Evolutionary conservation across 805 yeast genomes (phyloP).

Genomic region (Saccharomycopsis fermentans): DNA sequence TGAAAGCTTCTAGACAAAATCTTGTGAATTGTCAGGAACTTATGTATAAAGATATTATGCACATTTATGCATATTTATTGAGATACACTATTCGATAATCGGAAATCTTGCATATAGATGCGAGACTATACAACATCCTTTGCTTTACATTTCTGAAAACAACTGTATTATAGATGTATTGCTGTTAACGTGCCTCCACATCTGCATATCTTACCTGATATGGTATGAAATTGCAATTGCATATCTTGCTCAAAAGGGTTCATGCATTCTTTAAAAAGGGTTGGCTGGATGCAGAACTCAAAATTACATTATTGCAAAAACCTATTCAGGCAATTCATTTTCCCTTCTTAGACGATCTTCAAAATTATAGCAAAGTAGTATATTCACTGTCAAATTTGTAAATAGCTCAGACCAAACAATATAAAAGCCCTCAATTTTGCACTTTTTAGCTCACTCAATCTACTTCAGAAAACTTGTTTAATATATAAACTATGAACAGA

Average conservation of each 20-base stretch:
- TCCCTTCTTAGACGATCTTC: not conserved
- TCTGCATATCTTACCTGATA: not conserved
- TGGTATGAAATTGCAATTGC: not conserved
- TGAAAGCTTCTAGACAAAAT: too few species aligned
- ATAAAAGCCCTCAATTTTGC: too few species aligned
- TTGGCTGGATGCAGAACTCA: not conserved
- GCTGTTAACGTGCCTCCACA: not conserved
- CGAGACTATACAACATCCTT: not conserved
- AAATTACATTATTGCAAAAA: not conserved
- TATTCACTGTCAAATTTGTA: too few species aligned
- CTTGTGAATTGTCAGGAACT: too few species aligned
- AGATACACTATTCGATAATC: not conserved
- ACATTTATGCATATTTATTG: not conserved
- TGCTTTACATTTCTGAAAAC: not conserved
- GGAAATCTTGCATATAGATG: not conserved
- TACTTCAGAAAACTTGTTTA: too few species aligned
- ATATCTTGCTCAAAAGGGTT: not conserved
- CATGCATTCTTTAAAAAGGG: not conserved
- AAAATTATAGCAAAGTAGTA: not conserved
- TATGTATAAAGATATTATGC: too few species aligned
- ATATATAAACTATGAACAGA: too few species aligned
- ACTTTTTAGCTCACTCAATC: too few species aligned
- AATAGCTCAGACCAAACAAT: too few species aligned
- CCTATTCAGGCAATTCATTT: not conserved
- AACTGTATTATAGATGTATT: not conserved